Conservation (phyloP, 805 yeast species). For the Ogataea neopini region DNA sequence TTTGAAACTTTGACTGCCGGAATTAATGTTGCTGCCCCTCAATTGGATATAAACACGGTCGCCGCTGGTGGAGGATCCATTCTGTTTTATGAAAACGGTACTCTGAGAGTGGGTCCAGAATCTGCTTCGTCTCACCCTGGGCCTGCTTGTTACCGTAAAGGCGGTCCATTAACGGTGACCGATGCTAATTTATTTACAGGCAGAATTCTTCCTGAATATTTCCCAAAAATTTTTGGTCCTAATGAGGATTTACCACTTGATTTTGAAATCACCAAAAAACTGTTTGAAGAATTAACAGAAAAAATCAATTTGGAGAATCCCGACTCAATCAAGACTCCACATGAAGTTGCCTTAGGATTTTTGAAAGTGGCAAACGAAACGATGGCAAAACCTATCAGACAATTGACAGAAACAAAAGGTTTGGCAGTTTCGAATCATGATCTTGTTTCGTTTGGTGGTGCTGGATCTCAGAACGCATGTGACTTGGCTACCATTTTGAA, state of each 20-base stretch:
- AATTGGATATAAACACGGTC: conserved; percentile 32
- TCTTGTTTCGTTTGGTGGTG: conserved; percentile 82
- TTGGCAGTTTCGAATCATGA: conserved; percentile 59
- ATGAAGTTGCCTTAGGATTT: conserved; percentile 76
- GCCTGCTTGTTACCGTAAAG: conserved; percentile 78
- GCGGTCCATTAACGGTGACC: conserved; percentile 77
- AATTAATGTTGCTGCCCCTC: conserved; percentile 37
- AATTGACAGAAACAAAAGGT: conserved; percentile 78
- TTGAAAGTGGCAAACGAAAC: conserved; percentile 76
- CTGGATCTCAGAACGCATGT: conserved; percentile 84
- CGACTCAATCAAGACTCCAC: conserved; percentile 44
- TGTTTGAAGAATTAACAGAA: conserved; percentile 53
- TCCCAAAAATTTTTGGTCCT: conserved; percentile 81
- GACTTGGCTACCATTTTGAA: conserved; percentile 69
- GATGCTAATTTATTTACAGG: conserved; percentile 77
- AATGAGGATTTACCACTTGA: conserved; percentile 69
- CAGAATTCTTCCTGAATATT: conserved; percentile 63
- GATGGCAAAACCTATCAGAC: conserved; percentile 84
- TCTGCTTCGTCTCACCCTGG: conserved; percentile 85
- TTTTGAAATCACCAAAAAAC: conserved; percentile 46
- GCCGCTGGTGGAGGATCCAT: conserved; percentile 57
- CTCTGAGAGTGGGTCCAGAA: conserved; percentile 79
- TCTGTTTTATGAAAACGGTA: conserved; percentile 61
- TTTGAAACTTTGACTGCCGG: conserved; percentile 36
- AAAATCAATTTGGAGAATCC: conserved; percentile 46